phyloP scores from a whole-genome alignment of 208 protist genomes.

The Trypanosomatidae sp. region DNA sequence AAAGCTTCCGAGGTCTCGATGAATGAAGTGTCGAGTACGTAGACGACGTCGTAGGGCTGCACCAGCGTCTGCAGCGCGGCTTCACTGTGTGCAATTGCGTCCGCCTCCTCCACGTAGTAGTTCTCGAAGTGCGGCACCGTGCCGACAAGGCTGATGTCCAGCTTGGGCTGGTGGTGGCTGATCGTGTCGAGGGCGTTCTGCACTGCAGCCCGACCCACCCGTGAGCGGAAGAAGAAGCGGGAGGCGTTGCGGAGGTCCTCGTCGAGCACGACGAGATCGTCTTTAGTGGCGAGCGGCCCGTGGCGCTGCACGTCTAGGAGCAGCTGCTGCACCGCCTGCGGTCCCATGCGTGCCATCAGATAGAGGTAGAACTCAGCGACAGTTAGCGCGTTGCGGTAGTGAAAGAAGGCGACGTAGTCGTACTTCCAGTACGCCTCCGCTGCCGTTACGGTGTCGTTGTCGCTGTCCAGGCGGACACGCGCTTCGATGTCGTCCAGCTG shows the following conservation, averaged over 20 bases:
- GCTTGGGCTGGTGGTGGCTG: conserved; percentile 58
- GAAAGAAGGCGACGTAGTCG: conserved; percentile 74
- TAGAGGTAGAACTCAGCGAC: conserved; percentile 49
- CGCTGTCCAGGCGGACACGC: conserved; percentile 49
- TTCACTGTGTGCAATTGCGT: conserved; percentile 60
- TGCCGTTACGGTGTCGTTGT: conserved; percentile 47
- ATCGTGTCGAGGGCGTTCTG: conserved; percentile 66
- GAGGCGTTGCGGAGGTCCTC: conserved; percentile 46
- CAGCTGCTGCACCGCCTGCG: conserved; percentile 49
- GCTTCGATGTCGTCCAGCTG: conserved; percentile 54
- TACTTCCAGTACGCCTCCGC: conserved; percentile 88
- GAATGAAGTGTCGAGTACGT: conserved; percentile 86
- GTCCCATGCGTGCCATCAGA: conserved; percentile 51
- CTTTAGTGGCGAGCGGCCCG: conserved; percentile 8
- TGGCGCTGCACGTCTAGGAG: conserved; percentile 30
- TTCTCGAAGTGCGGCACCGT: conserved; percentile 67
- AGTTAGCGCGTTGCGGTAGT: conserved; percentile 73
- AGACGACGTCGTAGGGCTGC: conserved; percentile 44
- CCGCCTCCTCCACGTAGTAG: conserved; percentile 52
- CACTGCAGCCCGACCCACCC: conserved; percentile 32
- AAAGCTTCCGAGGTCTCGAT: conserved; percentile 79
- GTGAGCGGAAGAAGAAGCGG: conserved; percentile 35
- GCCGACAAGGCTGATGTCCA: conserved; percentile 75
- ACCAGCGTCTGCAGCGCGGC: conserved; percentile 29
- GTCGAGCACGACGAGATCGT: conserved; percentile 72